These are phyloP conservation scores for Yamadazyma insecticola DNA, from an alignment of 805 yeast species.

Conservation along the genomic window DNA sequence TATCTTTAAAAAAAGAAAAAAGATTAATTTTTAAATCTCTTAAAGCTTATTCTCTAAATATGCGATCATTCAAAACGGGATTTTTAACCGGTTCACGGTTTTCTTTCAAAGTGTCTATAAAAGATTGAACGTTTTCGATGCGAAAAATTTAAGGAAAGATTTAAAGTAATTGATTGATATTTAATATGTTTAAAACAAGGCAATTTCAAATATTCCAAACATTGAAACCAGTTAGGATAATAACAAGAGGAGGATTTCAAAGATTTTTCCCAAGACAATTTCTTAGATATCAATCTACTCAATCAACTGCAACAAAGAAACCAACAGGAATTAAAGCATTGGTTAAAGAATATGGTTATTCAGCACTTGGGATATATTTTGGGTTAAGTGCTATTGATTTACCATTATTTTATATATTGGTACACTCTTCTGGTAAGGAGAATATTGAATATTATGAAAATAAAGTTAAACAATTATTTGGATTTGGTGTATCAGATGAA, in stretches of 20 bases:
- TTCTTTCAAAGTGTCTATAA: too few relatives aligned
- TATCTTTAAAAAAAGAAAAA: too few relatives aligned
- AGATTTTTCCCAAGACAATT: neutral
- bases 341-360: slow-evolving; percentile 83
- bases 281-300: slow-evolving; percentile 6
- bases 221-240: neutral
- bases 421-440: slow-evolving; percentile 86
- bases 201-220: too few relatives aligned
- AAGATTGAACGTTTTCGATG: too few relatives aligned
- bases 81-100: too few relatives aligned
- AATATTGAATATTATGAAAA: slow-evolving; percentile 65
- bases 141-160: too few relatives aligned
- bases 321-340: slow-evolving; percentile 56
- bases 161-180: too few relatives aligned
- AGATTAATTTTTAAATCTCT: too few relatives aligned
- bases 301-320: slow-evolving; percentile 21
- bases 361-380: slow-evolving; percentile 83
- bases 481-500: slow-evolving; percentile 50
- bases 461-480: slow-evolving; percentile 54
- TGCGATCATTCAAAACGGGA: too few relatives aligned
- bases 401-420: slow-evolving; percentile 77
- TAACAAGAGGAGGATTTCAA: neutral
- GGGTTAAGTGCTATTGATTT: slow-evolving; percentile 70
- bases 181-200: too few relatives aligned
- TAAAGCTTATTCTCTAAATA: too few relatives aligned